These are phyloP conservation scores for Pestalotiopsis fici DNA, from an alignment of 2,329 filamentous ascomycete genomes.

Conservation along the genomic window DNA sequence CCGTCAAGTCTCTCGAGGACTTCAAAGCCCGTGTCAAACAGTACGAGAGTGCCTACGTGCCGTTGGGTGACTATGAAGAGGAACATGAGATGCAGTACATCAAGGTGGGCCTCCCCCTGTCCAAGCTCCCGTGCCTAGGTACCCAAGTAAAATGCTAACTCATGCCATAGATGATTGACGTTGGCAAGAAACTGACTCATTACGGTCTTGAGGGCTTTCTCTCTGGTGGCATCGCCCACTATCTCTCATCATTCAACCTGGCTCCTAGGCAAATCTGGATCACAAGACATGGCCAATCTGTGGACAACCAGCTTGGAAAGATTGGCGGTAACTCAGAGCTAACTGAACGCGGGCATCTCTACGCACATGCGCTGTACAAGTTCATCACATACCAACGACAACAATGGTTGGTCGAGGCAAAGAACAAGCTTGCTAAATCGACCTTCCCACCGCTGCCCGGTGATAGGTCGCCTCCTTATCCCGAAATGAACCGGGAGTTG, in stretches of 20 bases:
- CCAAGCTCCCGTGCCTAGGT: not conserved
- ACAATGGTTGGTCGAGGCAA: constrained; percentile 82
- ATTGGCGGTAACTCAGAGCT: constrained; percentile 86
- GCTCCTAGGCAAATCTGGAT: constrained; percentile 98
- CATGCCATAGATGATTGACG: constrained; percentile 78
- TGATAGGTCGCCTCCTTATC: constrained; percentile 93
- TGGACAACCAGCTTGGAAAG: constrained; percentile 83
- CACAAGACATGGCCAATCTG: constrained; percentile 88
- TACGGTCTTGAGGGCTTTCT: constrained; percentile 91
- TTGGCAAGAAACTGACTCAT: constrained; percentile 89
- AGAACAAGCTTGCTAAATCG: constrained; percentile 72
- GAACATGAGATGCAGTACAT: constrained; percentile 91
- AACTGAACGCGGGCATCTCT: constrained; percentile 77
- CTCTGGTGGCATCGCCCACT: constrained; percentile 88
- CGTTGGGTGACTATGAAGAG: constrained; percentile 89
- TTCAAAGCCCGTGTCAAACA: constrained; percentile 91
- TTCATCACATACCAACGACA: constrained; percentile 83
- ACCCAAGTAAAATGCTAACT: constrained; percentile 23
- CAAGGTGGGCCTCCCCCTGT: constrained; percentile 50
- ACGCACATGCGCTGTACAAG: constrained; percentile 75
- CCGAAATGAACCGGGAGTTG: constrained; percentile 71
- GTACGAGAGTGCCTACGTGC: constrained; percentile 92
- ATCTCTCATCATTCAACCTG: constrained; percentile 95
- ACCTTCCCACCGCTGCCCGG: constrained; percentile 89
- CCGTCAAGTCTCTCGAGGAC: constrained; percentile 78